These are phyloP conservation scores for Blastobotrys peoriensis DNA, from an alignment of 805 yeast genomes.

Conservation along the genomic window DNA sequence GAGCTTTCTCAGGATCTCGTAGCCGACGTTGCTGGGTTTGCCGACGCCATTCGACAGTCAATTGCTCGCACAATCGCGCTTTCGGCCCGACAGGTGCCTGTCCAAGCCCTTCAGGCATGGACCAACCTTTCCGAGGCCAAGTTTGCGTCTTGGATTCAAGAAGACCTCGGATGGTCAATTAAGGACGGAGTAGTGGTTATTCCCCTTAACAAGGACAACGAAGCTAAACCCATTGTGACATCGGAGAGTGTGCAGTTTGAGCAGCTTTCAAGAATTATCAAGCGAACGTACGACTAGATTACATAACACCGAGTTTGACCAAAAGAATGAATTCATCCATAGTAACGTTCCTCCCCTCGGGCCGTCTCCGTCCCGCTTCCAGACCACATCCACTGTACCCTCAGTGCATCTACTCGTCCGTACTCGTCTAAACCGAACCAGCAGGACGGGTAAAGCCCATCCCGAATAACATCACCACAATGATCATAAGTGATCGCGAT, in stretches of 20 bases:
- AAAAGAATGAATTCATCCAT: too few relatives aligned
- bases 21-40: slow-evolving; percentile 31
- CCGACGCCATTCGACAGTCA: slow-evolving; percentile 27
- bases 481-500: too few relatives aligned
- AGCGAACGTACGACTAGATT: slow-evolving; percentile 27
- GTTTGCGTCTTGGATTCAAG: slow-evolving; percentile 25
- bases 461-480: too few relatives aligned
- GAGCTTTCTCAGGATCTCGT: slow-evolving; percentile 30
- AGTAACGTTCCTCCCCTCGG: too few relatives aligned
- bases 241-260: slow-evolving; percentile 25
- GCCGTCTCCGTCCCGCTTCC: too few relatives aligned
- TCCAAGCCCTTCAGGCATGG: slow-evolving; percentile 27
- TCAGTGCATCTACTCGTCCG: too few relatives aligned
- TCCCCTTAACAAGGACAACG: slow-evolving; percentile 26
- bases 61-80: slow-evolving; percentile 27
- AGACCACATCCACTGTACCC: too few relatives aligned
- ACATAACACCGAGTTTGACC: neutral
- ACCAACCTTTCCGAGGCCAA: slow-evolving; percentile 23
- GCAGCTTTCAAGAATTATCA: slow-evolving; percentile 27
- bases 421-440: too few relatives aligned
- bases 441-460: too few relatives aligned
- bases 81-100: slow-evolving; percentile 25
- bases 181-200: slow-evolving; percentile 21
- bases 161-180: slow-evolving; percentile 26
- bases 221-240: slow-evolving; percentile 25